A percentile compares a stretch with the other conserved stretches of the same genome.
Conservation (phyloP, 2,329 filamentous ascomycete genomes). For the Aspergillus versicolor region DNA sequence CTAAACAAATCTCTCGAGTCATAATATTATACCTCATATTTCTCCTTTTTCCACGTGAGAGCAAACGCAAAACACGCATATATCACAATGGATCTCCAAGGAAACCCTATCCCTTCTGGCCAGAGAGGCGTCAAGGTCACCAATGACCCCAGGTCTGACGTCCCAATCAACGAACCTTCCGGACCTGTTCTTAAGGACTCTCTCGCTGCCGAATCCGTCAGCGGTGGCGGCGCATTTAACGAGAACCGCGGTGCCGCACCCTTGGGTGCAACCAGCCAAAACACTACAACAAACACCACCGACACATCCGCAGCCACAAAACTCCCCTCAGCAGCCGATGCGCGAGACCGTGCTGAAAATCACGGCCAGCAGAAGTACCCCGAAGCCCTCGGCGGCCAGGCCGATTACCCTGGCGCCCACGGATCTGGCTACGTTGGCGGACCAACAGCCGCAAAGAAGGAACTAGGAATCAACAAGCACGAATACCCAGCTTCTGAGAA, state of each 20-base stretch:
- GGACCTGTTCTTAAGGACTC: constrained; percentile 68
- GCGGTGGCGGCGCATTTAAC: constrained; percentile 59
- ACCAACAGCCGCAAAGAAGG: constrained; percentile 30
- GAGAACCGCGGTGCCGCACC: constrained; percentile 57
- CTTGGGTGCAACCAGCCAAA: constrained; percentile 50
- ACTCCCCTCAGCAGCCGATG: constrained; percentile 50
- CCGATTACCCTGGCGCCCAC: constrained; percentile 39
- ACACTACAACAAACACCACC: constrained; percentile 57
- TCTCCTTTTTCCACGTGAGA: not conserved
- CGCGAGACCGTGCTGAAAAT: constrained; percentile 46
- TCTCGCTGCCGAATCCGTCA: constrained; percentile 71
- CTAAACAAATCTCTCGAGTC: not conserved
- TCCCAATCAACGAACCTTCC: constrained; percentile 60
- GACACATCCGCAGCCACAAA: constrained; percentile 54
- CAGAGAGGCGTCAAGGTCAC: constrained; percentile 42
- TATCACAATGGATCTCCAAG: constrained; percentile 43
- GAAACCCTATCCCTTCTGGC: constrained; percentile 33
- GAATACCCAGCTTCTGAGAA: constrained; percentile 23
- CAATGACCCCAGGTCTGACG: constrained; percentile 47
- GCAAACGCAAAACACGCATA: constrained; percentile 1
- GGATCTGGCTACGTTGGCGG: constrained; percentile 37
- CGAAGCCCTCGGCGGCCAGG: constrained; percentile 39
- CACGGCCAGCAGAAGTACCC: constrained; percentile 45
- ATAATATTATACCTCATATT: not conserved
- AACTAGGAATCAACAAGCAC: constrained; percentile 26